These are phyloP conservation scores for Coemansia javaensis DNA, from an alignment of 192 early-diverging fungal genomes.

Conservation along the genomic window DNA sequence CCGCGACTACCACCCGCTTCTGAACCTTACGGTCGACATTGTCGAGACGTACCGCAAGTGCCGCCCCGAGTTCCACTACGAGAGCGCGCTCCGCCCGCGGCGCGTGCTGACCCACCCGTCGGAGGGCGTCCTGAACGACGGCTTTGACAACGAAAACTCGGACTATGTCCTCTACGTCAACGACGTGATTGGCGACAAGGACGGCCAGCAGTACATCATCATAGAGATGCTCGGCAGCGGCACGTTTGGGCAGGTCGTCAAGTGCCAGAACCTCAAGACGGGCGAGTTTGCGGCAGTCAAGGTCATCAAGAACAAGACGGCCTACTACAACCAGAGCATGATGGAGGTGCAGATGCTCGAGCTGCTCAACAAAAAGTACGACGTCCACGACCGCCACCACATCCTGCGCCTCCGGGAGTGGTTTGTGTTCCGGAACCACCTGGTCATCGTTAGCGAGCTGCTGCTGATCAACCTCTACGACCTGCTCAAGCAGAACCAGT, in stretches of 20 bases:
- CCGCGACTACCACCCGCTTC: slow-evolving; percentile 50
- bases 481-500: slow-evolving; percentile 96
- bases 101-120: slow-evolving; percentile 92
- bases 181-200: slow-evolving; percentile 89
- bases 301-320: slow-evolving; percentile 96
- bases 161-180: slow-evolving; percentile 98
- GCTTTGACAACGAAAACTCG: slow-evolving; percentile 90
- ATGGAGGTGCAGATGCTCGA: slow-evolving; percentile 95
- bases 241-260: slow-evolving; percentile 98
- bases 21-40: slow-evolving; percentile 57
- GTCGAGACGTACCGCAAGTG: slow-evolving; percentile 68
- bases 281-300: slow-evolving; percentile 90
- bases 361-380: slow-evolving; percentile 85
- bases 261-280: slow-evolving; percentile 90
- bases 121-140: slow-evolving; percentile 84
- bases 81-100: slow-evolving; percentile 73
- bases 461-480: slow-evolving; percentile 97
- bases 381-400: slow-evolving; percentile 82
- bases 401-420: slow-evolving; percentile 84
- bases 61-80: slow-evolving; percentile 81
- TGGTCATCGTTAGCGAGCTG: slow-evolving; percentile 97
- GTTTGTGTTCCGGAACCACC: slow-evolving; percentile 89
- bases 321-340: slow-evolving; percentile 96
- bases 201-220: slow-evolving; percentile 89
- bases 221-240: slow-evolving; percentile 91